Base-by-base conservation (phyloP, 345 rosid genomes). In the Psidium friedrichsthalianum region DNA sequence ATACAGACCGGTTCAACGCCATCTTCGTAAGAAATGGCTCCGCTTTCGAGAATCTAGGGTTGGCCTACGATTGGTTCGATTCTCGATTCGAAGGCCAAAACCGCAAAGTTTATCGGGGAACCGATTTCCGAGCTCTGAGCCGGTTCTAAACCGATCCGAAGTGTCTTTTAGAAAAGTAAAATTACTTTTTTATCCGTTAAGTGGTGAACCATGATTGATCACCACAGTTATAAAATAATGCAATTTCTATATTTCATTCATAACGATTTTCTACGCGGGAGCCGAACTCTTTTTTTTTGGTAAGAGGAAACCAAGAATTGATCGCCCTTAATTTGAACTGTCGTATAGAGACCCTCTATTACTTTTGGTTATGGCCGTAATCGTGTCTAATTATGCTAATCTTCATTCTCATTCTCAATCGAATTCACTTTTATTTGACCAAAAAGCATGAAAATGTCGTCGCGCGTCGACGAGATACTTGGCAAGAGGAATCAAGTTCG, bases 31-130 rank as follows among this genome's bases (percentile, higher is more conserved):
- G 36, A 36, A 36, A 36, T 36, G 36, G 36, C 16, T 64, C 20
- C 24, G 16, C 3, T 29, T 29, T 7, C 9, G 44, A 7, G 24
- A 32, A 64, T 32, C 76, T 64, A 16, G 76, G 14, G 1, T 5
- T 14, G 40, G 40, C 20, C 10, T 5, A 52, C 18, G 16, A 15
- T 52, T 7, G 0, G 20, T 15, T 15, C 6, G 55, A 20, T 15
- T 14, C 18, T 29, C 32, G 11, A 5, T 61, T 61, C 40, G 4
- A 61, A 61, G 74, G 20, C 74, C 74, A 61, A 29, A 69, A 69
- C 6, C 6, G 6, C 24, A 1, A 1, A 0, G 36, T 32, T 16
- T 61, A 64, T 3, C 0, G 0, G 1, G 40, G 76, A 32, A 64
- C 1, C 1, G 21, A 42, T 32, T 51, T 14, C 3, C 1, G 53